A percentile compares a stretch with the other conserved stretches of the same genome.
Evolutionary conservation across 2,329 filamentous ascomycete genomes (phyloP).

Genomic region (Alternaria hordeiaustralica): DNA sequence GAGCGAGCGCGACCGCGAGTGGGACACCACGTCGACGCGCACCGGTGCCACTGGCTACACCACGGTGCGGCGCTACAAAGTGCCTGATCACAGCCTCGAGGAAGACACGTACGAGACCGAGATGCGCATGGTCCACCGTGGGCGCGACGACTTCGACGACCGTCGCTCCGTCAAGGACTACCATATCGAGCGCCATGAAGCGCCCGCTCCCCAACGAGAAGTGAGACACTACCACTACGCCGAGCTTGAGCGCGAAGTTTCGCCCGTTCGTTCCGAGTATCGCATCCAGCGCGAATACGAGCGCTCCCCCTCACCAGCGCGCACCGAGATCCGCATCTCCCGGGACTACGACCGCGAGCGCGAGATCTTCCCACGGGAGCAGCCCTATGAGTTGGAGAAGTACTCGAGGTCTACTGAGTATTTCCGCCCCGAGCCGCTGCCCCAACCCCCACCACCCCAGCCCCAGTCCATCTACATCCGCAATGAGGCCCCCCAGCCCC

Average conservation of each 20-base stretch:
- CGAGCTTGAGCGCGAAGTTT: conserved; percentile 41
- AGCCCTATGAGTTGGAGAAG: conserved; percentile 53
- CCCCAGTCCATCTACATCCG: conserved; percentile 58
- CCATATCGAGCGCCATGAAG: conserved; percentile 44
- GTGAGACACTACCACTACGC: conserved; percentile 48
- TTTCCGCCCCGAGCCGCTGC: conserved; percentile 51
- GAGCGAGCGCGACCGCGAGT: conserved; percentile 55
- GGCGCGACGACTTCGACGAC: conserved; percentile 43
- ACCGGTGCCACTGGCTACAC: conserved; percentile 53
- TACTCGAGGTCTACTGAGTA: conserved; percentile 63
- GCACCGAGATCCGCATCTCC: conserved; percentile 44
- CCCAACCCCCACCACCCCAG: conserved; percentile 30
- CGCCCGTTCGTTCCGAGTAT: conserved; percentile 56
- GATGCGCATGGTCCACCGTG: conserved; percentile 55
- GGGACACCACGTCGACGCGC: conserved; percentile 46
- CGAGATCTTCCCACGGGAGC: conserved; percentile 34
- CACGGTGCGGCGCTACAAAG: conserved; percentile 66
- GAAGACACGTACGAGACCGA: conserved; percentile 55
- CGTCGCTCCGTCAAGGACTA: conserved; percentile 47
- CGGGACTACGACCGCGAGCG: conserved; percentile 44
- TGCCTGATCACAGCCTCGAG: conserved; percentile 55
- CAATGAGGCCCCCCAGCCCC: conserved; percentile 56
- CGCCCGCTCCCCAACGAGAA: conserved; percentile 38
- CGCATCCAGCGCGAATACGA: conserved; percentile 59
- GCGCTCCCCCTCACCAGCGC: conserved; percentile 55